Base-by-base conservation (phyloP, 768 basidiomycete genomes). In the Gymnopilus junonius region DNA sequence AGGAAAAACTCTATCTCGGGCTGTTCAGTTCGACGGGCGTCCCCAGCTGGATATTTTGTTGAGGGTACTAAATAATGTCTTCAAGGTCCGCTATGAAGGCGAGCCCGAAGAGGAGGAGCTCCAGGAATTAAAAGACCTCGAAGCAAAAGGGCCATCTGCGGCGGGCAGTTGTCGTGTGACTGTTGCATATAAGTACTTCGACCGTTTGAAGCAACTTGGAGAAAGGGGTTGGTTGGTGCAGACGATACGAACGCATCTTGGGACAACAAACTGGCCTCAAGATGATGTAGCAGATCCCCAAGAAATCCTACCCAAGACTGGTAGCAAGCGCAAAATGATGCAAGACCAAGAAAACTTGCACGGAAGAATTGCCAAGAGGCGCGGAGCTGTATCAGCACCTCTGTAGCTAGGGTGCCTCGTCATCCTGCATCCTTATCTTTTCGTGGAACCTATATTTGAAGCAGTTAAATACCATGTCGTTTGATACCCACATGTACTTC, bases 171-270 rank as follows among this genome's bases (percentile, higher is more conserved):
- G 32, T 46, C 14, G 14, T 3, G 27, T 20, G 6, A 43, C 27
- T 20, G 23, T n/a, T 11, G 12, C 31, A 20, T 59, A 46, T 21
- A 20, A 20, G 27, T 58, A 46, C 21, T 4, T 5, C 11, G 6
- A 31, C 14, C 12, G 20, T 11, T 20, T 20, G 58, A 21, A 27
- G 17, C 32, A 31, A 25, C 42, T 59, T n/a, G n/a, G n/a, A n/a
- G n/a, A 31, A 45, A 23, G 42, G 23, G 57, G 57, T n/a, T 58
- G 57, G 57, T 27, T 58, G 42, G 57, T 58, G 7, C 17, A 46
- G 17, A 46, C 43, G 17, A 45, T 58, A 12, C 45, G 57, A 35
- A 23, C 42, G 20, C 32, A 27, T 20, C 57, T 58, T n/a, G 17
- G n/a, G 10, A 27, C 17, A 5, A 27, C 10, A 8, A 43, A 32